Base-by-base conservation (phyloP, 2,329 filamentous ascomycete species). In the Aureobasidium subglaciale region DNA sequence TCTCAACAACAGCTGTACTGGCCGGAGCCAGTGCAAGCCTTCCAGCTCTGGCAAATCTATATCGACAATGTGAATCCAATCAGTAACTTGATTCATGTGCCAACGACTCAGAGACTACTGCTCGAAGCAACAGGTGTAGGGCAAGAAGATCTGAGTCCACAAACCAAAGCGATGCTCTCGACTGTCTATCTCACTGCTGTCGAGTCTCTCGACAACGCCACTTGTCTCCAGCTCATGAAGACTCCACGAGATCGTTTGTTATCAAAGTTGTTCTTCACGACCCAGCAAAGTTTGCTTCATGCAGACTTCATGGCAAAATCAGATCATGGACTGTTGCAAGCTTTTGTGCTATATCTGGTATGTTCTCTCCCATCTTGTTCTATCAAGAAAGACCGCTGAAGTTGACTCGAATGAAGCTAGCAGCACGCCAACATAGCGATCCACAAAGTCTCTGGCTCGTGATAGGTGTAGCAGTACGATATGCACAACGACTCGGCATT, bases 11-110 rank as follows among this genome's bases (percentile, higher is more conserved):
- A 6, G 5, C 5, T 25, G 8, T 1, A 20, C n/a, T 45, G 41
- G 41, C 50, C 50, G 11, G 20, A 15, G 40, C 53, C 15, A 32
- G 56, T 15, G 56, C 46, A n/a, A 37, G 57, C 27, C 20, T 41
- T 37, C 59, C 56, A 53, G 62, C 71, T 15, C 65, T 75, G 20
- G 69, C 86, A 82, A 56, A 75, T 82, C 5, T 90, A 82, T 65
- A 77, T 83, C 55, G 81, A 87, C 59, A 88, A 87, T 55, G 84
- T 90, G 5, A 85, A 90, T 60, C 84, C 86, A 0, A 69, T 89
- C 11, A 73, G 85, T 60, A 88, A 87, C 65, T 72, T 89, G 13
- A 63, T 89, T 7, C 87, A 90, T 66, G 72, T 84, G 0, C 86
- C 85, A 0, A 65, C 65, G 1, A 24, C 65, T 80, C n/a, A 68